Conservation (phyloP, 225 moss, liverwort and hornwort species). For the Physcomitrellopsis africana region DNA sequence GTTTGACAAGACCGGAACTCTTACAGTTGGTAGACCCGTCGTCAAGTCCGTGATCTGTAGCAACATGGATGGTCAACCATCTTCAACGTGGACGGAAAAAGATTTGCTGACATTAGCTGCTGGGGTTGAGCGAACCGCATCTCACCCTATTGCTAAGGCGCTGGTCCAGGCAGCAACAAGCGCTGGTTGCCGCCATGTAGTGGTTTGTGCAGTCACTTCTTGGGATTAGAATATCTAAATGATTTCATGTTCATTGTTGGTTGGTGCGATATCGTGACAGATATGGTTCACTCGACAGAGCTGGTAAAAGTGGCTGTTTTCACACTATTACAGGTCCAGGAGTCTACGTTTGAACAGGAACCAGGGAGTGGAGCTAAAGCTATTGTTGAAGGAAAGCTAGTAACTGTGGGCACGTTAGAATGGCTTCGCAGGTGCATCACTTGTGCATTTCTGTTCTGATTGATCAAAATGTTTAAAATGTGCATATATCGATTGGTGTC, state of each 20-base stretch:
- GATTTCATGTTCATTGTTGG: background rate
- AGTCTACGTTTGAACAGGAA: constrained; percentile 95
- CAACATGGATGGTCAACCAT: background rate
- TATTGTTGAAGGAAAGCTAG: constrained; percentile 86
- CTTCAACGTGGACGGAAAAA: constrained; percentile 52
- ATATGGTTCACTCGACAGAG: too few species aligned
- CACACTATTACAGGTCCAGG: constrained; percentile 65
- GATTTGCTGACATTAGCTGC: constrained; percentile 92
- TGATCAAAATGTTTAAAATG: background rate
- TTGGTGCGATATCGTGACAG: background rate
- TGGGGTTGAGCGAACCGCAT: constrained; percentile 88
- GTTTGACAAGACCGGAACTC: constrained; percentile 98
- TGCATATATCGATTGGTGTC: constrained; percentile 15
- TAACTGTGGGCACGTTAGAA: constrained; percentile 87
- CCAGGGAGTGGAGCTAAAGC: constrained; percentile 98
- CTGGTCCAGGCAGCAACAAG: constrained; percentile 83
- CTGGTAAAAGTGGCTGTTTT: background rate
- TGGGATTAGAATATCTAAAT: background rate
- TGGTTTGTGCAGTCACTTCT: constrained; percentile 44
- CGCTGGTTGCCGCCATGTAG: constrained; percentile 72
- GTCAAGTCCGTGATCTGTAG: constrained; percentile 71
- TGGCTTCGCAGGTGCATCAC: constrained; percentile 81
- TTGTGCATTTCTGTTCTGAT: constrained; percentile 17
- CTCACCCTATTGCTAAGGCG: constrained; percentile 94
- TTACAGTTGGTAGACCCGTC: constrained; percentile 86